Evolutionary conservation across 805 yeast species (phyloP), one percentile per base, ranked within the genome.

Genomic region (Myxozyma kluyveri): DNA sequence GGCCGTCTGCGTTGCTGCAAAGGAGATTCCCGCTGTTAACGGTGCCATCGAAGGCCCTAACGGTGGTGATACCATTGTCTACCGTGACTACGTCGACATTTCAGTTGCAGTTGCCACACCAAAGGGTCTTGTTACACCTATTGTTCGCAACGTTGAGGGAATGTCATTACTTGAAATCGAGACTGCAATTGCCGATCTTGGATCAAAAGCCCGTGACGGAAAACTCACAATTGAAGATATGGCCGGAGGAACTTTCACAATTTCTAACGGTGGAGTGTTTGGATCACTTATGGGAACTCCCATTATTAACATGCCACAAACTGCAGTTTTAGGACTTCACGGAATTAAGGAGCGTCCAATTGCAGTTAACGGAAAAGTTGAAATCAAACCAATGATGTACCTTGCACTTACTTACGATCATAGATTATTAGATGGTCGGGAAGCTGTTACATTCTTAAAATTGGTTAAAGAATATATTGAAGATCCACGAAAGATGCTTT

Each of bases 221-320:
- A 90, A 93, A 76, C 80, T 93, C 68, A 88, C 97, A 50, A 75
- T 93, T 61, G 99, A 93, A 78, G 99, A 93, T 73, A 91, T 93
- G 98, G 81, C 96, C 56, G 99, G 99, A 72, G 99, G 99, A 72
- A 90, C 98, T 55, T 90, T 93, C 79, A 93, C 99, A 67, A 93
- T 93, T 66, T 93, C 98, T 50, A 93, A 93, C 76, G 99, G 99
- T 71, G 99, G 99, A 73, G 96, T 93, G 52, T 93, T 93, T 67
- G 99, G 99, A 60, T 93, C 98, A 23, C 78, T 93, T 62, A 88
- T 86, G 72, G 99, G 99, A 71, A 93, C 99, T 47, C 99, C 99
- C 67, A 93, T 93, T 73, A 91, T 93, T 71, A 93, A 93, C 81
- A 75, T 86, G 81, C 99, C 99, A 49, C 99, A 93, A 77, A 89